A percentile compares a stretch with the other conserved stretches of the same genome.
phyloP scores from a whole-genome alignment of 164 flowering plant genomes.

The Nymphaea thermarum region DNA sequence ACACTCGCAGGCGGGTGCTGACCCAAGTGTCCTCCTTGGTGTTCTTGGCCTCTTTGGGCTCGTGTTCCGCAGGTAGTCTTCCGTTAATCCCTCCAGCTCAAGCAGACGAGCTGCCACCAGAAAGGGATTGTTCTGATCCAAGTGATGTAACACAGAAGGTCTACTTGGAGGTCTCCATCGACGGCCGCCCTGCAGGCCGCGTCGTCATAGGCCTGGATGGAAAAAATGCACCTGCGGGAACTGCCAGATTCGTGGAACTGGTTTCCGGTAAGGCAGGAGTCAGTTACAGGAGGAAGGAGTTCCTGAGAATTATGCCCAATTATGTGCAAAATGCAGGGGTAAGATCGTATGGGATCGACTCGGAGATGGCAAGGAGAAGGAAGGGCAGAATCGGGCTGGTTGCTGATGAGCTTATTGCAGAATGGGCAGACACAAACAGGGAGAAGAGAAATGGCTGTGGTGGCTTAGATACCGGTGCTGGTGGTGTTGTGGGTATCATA shows the following conservation, averaged over 20 bases:
- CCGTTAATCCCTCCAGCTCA: not conserved
- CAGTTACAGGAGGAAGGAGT: conserved; percentile 85
- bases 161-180: conserved; percentile 68
- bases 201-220: conserved; percentile 50
- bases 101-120: not conserved
- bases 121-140: not conserved
- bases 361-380: conserved; percentile 44
- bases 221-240: conserved; percentile 36
- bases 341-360: conserved; percentile 79
- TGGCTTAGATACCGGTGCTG: conserved; percentile 19
- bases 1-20: not conserved
- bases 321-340: conserved; percentile 87
- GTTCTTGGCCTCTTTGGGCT: not conserved
- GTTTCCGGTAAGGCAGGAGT: conserved; percentile 66
- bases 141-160: conserved; percentile 29
- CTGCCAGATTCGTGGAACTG: conserved; percentile 46
- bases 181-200: conserved; percentile 63
- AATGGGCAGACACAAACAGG: conserved; percentile 24
- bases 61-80: not conserved
- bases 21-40: not conserved
- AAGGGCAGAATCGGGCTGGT: conserved; percentile 27
- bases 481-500: conserved; percentile 55
- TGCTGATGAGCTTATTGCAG: conserved; percentile 19
- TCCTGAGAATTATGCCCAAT: conserved; percentile 71
- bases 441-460: not conserved